Percentiles rank a stretch among this genome's conserved stretches.
phyloP scores from a whole-genome alignment of 2,329 filamentous ascomycete genomes.

The Clarireedia paspali region DNA sequence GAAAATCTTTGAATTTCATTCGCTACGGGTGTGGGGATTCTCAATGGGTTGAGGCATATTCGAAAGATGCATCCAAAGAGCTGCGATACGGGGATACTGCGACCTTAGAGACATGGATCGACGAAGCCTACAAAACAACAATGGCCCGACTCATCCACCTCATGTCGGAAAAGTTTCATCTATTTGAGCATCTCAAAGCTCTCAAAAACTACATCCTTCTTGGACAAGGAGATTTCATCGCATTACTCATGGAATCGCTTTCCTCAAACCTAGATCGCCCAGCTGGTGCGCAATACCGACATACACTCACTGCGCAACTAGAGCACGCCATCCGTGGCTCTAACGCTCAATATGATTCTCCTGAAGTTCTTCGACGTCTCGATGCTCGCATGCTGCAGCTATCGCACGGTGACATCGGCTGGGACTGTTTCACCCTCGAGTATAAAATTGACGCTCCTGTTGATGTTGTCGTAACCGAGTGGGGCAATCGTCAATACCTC shows the following conservation, averaged over 20 bases:
- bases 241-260: conserved; percentile 91
- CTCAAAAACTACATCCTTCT: conserved; percentile 92
- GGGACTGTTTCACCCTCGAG: conserved; percentile 98
- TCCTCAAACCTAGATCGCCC: conserved; percentile 88
- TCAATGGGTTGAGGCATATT: conserved; percentile 92
- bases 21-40: conserved; percentile 91
- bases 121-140: conserved; percentile 94
- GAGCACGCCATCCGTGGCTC: conserved; percentile 96
- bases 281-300: conserved; percentile 92
- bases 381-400: conserved; percentile 98
- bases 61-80: conserved; percentile 85
- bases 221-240: conserved; percentile 95
- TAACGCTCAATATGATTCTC: conserved; percentile 90
- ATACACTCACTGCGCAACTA: conserved; percentile 93
- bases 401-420: conserved; percentile 93
- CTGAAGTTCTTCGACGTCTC: conserved; percentile 82
- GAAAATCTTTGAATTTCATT: conserved; percentile 97
- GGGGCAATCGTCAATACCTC: conserved; percentile 91
- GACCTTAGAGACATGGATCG: conserved; percentile 85
- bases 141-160: conserved; percentile 91
- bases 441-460: conserved; percentile 97
- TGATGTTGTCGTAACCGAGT: conserved; percentile 94
- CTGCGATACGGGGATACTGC: conserved; percentile 89
- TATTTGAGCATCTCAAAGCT: conserved; percentile 86
- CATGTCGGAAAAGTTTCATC: conserved; percentile 90